A percentile compares a stretch with the other conserved stretches of the same genome.
phyloP scores from a whole-genome alignment of 371 early-diverging fungal genomes.

The Mucor piriformis region DNA sequence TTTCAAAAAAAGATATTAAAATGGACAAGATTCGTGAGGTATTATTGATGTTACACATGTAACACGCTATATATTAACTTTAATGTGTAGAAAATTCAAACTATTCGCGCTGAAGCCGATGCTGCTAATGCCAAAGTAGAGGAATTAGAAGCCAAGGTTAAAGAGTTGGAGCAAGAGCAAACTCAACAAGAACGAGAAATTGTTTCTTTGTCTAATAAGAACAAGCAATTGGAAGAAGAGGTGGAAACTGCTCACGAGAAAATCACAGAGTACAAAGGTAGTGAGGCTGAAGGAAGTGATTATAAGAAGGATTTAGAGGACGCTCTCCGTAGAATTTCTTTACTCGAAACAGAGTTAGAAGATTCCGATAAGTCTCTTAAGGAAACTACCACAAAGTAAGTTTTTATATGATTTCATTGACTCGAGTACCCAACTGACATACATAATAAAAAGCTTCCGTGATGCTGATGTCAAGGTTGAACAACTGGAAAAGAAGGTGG shows the following conservation, averaged over 20 bases:
- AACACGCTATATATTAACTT: not conserved
- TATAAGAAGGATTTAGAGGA: conserved; percentile 67
- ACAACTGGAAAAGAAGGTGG: conserved; percentile 76
- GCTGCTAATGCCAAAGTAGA: conserved; percentile 69
- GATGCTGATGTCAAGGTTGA: conserved; percentile 82
- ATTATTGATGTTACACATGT: not conserved
- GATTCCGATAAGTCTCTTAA: conserved; percentile 68
- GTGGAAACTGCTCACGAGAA: conserved; percentile 64
- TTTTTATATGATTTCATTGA: not conserved
- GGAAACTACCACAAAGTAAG: conserved; percentile 73
- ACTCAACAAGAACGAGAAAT: conserved; percentile 75
- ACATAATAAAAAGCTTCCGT: conserved; percentile 61
- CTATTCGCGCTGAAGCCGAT: conserved; percentile 74
- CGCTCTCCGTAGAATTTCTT: conserved; percentile 61
- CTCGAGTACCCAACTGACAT: no score
- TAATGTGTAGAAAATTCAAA: conserved; percentile 62
- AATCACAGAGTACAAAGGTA: conserved; percentile 62
- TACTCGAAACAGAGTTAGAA: conserved; percentile 73
- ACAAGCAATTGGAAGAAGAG: conserved; percentile 66
- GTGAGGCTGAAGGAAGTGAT: conserved; percentile 63
- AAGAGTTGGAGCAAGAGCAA: conserved; percentile 58
- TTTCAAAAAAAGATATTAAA: not conserved
- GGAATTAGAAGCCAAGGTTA: conserved; percentile 62
- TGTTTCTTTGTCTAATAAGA: conserved; percentile 69
- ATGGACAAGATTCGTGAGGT: conserved; percentile 56